Evolutionary conservation across 2,329 filamentous ascomycete genomes (phyloP).

Genomic region (Xylaria multiplex): DNA sequence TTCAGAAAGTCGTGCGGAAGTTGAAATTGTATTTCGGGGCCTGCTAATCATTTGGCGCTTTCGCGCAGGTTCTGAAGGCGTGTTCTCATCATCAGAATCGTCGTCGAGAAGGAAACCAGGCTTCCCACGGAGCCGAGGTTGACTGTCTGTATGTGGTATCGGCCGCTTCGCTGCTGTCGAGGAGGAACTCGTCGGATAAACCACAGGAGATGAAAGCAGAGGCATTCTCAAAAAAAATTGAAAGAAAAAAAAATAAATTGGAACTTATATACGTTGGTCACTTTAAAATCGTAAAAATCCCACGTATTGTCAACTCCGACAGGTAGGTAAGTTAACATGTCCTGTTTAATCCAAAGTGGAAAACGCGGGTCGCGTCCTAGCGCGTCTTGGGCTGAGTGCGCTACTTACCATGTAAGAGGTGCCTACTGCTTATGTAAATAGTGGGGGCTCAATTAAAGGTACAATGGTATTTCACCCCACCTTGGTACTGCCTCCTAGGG

Average conservation of each 20-base stretch:
- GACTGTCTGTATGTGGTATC: conserved; percentile 47
- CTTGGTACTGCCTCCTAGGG: no score
- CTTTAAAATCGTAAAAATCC: background rate
- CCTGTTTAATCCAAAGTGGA: conserved; percentile 23
- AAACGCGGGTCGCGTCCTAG: conserved; percentile 33
- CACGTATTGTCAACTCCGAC: background rate
- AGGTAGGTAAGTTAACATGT: conserved; percentile 11
- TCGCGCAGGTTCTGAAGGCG: conserved; percentile 50
- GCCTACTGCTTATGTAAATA: no score
- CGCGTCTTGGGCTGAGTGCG: conserved; percentile 29
- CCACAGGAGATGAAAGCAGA: conserved; percentile 67
- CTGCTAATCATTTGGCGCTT: conserved; percentile 57
- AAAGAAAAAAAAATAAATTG: conserved; percentile 22
- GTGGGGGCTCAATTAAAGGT: no score
- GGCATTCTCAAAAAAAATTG: conserved; percentile 57
- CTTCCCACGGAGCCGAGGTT: conserved; percentile 51
- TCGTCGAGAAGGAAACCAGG: conserved; percentile 59
- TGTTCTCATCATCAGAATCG: conserved; percentile 52
- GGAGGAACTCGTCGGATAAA: conserved; percentile 63
- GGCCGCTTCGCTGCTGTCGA: conserved; percentile 52
- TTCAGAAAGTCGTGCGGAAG: conserved; percentile 38
- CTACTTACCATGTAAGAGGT: background rate
- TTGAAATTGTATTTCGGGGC: conserved; percentile 37
- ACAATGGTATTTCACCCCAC: no score
- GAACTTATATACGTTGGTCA: background rate